Base-by-base conservation (phyloP, 371 early-diverging fungal species). In the Chytridiales sp. region DNA sequence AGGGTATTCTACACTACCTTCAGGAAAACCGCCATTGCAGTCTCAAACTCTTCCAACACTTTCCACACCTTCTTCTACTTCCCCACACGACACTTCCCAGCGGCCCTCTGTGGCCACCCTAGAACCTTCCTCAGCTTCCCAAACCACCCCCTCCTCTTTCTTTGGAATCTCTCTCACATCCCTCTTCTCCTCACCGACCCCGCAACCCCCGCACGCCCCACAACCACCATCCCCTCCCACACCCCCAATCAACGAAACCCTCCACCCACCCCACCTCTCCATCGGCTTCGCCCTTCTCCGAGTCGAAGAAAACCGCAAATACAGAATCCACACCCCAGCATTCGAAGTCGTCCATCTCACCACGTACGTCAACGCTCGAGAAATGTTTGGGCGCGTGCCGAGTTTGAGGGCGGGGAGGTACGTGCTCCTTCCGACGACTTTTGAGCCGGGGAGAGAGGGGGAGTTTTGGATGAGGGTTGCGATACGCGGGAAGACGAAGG, bases 241-340 rank as follows among this genome's bases (percentile, higher is more conserved):
- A 17, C 21, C 40, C 1, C 11, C 13, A 2, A n/a, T 29, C 1
- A 13, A 13, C 11, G 31, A 29, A 19, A 13, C 2, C 22, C 50
- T 30, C 34, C 50, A 50, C n/a, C 50, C 46, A 46, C 26, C 15
- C n/a, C 38, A 36, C 27, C 42, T 40, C 41, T 60, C 48, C 52
- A 70, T 75, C 30, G 75, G 75, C 24, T 77, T 68, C 39, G 56
- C 67, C 11, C 19, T 67, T 32, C 35, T 75, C 21, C 43, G 66
- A 30, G 73, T 75, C 24, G 77, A 77, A 61, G 66, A 70, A 26
- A 77, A 77, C 59, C 52, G 77, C n/a, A 64, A 62, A 56, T 66
- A 65, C 47, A 68, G 77, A 22, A 43, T 77, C 39, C 76, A 70
- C 43, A 60, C 62, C 29, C 19, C 60, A n/a, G 56, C 35, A 4